phyloP scores from a whole-genome alignment of 1,139 yeast species.

The Kodamaea alishanica region DNA sequence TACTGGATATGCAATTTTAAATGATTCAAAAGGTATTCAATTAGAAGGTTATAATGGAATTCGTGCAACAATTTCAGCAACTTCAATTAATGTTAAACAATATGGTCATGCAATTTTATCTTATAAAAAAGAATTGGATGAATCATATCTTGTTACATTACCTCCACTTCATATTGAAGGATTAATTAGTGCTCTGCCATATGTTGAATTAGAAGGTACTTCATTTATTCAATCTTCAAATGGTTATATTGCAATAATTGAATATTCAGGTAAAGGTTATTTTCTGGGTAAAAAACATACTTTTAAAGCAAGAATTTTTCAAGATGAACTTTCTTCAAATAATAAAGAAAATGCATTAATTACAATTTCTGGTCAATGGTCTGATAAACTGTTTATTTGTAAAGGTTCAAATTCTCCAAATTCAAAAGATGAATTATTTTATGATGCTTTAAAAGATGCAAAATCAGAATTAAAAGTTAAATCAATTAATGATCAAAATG shows the following conservation, averaged over 20 bases:
- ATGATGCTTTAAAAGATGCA: conserved; percentile 56
- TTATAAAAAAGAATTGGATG: conserved; percentile 52
- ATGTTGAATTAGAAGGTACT: conserved; percentile 83
- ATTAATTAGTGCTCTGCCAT: conserved; percentile 82
- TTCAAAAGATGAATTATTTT: conserved; percentile 51
- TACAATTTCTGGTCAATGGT: conserved; percentile 91
- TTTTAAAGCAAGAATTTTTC: conserved; percentile 77
- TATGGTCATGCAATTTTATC: conserved; percentile 82
- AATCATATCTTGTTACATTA: conserved; percentile 74
- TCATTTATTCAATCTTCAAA: conserved; percentile 76
- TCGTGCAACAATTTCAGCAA: conserved; percentile 76
- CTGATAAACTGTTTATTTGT: conserved; percentile 57
- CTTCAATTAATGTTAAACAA: conserved; percentile 81
- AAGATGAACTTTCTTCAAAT: conserved; percentile 46
- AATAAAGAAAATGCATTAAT: conserved; percentile 63
- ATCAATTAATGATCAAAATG: conserved; percentile 72
- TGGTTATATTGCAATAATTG: conserved; percentile 73
- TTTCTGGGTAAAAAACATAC: conserved; percentile 94
- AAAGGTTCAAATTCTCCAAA: conserved; percentile 42
- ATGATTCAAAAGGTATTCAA: conserved; percentile 62
- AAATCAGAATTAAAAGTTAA: conserved; percentile 66
- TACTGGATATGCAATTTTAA: conserved; percentile 78
- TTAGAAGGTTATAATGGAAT: conserved; percentile 89
- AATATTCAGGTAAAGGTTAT: conserved; percentile 89
- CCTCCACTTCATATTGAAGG: conserved; percentile 98